Evolutionary conservation across 352 stramenopile genomes (phyloP), one percentile per base, ranked within the genome.

Genomic region (Thalassiosira mediterranea): DNA sequence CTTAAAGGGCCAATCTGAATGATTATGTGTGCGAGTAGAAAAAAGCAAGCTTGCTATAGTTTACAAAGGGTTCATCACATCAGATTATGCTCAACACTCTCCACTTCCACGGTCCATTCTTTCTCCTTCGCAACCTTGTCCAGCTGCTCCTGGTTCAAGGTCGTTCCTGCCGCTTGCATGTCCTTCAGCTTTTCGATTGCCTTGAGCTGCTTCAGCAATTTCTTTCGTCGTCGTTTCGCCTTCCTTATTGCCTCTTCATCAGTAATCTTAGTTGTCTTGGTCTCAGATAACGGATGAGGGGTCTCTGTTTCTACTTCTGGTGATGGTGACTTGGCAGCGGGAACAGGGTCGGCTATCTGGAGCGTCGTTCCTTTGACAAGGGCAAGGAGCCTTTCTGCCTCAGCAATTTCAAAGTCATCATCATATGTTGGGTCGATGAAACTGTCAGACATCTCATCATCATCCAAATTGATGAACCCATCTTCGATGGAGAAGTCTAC

Each of bases 11-110:
- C n/a, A n/a, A n/a, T n/a, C n/a, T n/a, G n/a, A n/a, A n/a, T n/a
- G n/a, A n/a, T n/a, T n/a, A n/a, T n/a, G n/a, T n/a, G n/a, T n/a
- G n/a, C n/a, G n/a, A n/a, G n/a, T n/a, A n/a, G n/a, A n/a, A n/a
- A n/a, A n/a, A n/a, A n/a, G n/a, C n/a, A n/a, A n/a, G n/a, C n/a
- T n/a, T n/a, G n/a, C n/a, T n/a, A n/a, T n/a, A n/a, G n/a, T n/a
- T n/a, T 44, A n/a, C 37, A 15, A 44, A n/a, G n/a, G 37, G 19
- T 60, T 53, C 19, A 57, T 49, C 13, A 47, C 65, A 82, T 80
- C 40, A 87, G 69, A 78, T 88, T 88, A 57, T 88, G 82, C 42
- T 89, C 78, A 5, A 87, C 56, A 70, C 64, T 78, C 53, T 87
- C 82, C 31, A 89, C 38, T 52, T 89, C 78, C 15, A 42, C 48